A percentile compares a stretch with the other conserved stretches of the same genome.
These are phyloP conservation scores for Mesembryanthemum crystallinum DNA, from an alignment of 148 eudicot genomes.

Conservation along the genomic window DNA sequence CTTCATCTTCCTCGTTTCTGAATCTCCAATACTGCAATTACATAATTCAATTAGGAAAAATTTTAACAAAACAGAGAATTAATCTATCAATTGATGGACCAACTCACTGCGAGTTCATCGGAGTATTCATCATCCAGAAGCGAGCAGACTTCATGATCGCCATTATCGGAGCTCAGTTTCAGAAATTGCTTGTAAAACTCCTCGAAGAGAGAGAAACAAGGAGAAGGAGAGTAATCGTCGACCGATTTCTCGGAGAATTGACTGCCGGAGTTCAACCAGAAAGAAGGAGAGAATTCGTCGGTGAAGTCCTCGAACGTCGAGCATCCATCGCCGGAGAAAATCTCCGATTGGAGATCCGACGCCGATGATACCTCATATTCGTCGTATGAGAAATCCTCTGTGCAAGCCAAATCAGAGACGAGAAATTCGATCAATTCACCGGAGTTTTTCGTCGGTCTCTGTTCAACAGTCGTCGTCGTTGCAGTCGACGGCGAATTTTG, in stretches of 20 bases:
- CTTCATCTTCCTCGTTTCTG: constrained; percentile 66
- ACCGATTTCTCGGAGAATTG: constrained; percentile 72
- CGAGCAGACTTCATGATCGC: constrained; percentile 11
- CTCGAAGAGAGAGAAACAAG: constrained; percentile 56
- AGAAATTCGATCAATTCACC: constrained; percentile 7
- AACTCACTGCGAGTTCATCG: constrained; percentile 45
- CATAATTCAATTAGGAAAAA: not conserved
- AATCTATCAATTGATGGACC: not conserved
- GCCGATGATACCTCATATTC: constrained; percentile 29
- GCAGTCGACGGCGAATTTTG: constrained; percentile 39
- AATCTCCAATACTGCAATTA: constrained; percentile 44
- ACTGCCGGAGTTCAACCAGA: constrained; percentile 75
- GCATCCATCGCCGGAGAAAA: constrained; percentile 14
- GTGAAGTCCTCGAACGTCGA: constrained; percentile 51
- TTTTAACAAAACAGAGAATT: too few relatives aligned
- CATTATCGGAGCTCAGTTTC: constrained; percentile 26
- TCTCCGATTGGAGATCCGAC: constrained; percentile 24
- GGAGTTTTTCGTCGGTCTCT: constrained; percentile 13
- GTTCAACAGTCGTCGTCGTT: constrained; percentile 33
- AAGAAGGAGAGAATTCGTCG: constrained; percentile 69
- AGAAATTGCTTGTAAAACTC: constrained; percentile 52
- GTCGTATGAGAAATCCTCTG: constrained; percentile 52
- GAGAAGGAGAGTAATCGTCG: constrained; percentile 54
- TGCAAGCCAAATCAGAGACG: constrained; percentile 47
- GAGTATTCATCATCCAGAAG: constrained; percentile 26